Conservation (phyloP, 257 asterid genomes). For the Nicotiana sylvestris region DNA sequence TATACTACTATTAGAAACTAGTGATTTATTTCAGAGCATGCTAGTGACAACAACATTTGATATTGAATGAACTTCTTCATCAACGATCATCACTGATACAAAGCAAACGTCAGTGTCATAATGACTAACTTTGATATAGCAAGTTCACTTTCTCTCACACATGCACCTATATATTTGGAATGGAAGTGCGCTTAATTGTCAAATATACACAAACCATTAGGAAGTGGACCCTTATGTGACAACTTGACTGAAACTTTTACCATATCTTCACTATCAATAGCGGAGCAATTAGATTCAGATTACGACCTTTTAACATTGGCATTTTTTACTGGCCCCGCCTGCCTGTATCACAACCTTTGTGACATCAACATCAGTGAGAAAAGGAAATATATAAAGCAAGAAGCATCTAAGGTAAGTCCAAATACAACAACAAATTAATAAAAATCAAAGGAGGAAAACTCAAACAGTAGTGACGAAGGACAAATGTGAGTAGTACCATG, state of each 20-base stretch:
- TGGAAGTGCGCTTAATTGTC: not conserved
- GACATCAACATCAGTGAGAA: too few species aligned
- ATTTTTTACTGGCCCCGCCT: not conserved
- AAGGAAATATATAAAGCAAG: too few species aligned
- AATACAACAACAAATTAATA: too few species aligned
- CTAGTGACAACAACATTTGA: not conserved
- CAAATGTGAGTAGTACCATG: too few species aligned
- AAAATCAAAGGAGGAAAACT: too few species aligned
- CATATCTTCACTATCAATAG: not conserved
- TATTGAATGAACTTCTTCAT: not conserved
- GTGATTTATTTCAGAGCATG: not conserved
- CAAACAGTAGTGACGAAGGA: too few species aligned
- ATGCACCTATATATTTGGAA: not conserved
- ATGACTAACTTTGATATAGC: not conserved
- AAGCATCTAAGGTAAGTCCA: too few species aligned
- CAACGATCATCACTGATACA: not conserved
- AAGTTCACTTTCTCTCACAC: not conserved
- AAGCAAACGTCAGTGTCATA: not conserved
- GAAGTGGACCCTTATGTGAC: slow-evolving; percentile 1
- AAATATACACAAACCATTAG: not conserved
- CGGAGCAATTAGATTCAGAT: not conserved
- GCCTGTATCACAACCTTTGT: not conserved
- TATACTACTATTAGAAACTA: not conserved
- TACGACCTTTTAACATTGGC: not conserved
- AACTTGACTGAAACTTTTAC: not conserved